A percentile compares a stretch with the other conserved stretches of the same genome.
Evolutionary conservation across 2,329 filamentous ascomycete species (phyloP).

Genomic region (Monosporascus sp.): DNA sequence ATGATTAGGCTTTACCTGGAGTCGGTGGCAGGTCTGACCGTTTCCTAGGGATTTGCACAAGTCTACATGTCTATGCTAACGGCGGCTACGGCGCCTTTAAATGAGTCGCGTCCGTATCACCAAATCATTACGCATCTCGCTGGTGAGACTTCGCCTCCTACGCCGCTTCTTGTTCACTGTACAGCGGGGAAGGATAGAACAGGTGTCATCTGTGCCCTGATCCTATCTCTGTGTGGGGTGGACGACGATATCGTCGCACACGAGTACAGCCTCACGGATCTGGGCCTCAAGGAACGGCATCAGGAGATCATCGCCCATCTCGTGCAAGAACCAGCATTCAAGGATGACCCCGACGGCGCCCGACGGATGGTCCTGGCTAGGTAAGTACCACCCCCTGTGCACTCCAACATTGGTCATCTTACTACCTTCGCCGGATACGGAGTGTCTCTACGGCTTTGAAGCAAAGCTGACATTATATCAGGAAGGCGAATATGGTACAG

Average conservation of each 20-base stretch:
- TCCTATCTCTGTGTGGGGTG: constrained; percentile 55
- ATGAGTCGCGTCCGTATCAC: constrained; percentile 8
- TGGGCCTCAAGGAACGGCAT: constrained; percentile 39
- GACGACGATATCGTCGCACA: constrained; percentile 45
- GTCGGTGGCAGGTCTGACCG: neutral
- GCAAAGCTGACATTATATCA: constrained; percentile 15
- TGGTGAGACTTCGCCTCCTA: constrained; percentile 2
- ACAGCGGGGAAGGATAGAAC: constrained; percentile 67
- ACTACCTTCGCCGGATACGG: neutral
- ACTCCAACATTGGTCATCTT: neutral
- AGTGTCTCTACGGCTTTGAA: too few relatives aligned
- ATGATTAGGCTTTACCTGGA: too few relatives aligned
- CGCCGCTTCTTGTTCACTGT: constrained; percentile 59
- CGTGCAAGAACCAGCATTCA: constrained; percentile 43
- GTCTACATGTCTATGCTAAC: constrained; percentile 12
- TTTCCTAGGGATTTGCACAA: constrained; percentile 9
- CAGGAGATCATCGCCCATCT: constrained; percentile 37
- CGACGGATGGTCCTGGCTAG: constrained; percentile 39
- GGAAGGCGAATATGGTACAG: constrained; percentile 43
- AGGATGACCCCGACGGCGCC: constrained; percentile 38
- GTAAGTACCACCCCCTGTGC: constrained; percentile 23
- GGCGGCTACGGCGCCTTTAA: constrained; percentile 6
- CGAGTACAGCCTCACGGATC: constrained; percentile 58
- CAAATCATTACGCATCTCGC: constrained; percentile 12
- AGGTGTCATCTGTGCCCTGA: constrained; percentile 56